phyloP scores from a whole-genome alignment of 495 filamentous ascomycete genomes.

The Neurospora sp. region DNA sequence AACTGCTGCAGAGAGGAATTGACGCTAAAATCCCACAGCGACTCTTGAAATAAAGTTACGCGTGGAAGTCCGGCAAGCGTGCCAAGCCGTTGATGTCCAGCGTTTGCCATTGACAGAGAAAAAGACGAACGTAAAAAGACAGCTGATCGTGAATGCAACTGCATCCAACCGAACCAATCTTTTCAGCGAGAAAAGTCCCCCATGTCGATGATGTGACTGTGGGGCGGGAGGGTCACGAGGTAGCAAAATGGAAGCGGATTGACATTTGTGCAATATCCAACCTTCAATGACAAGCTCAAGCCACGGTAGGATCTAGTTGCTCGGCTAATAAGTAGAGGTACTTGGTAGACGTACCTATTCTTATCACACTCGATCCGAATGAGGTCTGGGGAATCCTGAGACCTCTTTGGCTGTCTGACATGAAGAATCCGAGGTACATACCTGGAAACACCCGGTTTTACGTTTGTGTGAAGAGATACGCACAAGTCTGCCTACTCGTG shows the following conservation, averaged over 20 bases:
- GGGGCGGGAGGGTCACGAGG: background rate
- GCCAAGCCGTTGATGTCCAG: background rate
- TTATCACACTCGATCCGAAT: background rate
- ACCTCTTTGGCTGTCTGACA: background rate
- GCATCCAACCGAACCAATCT: background rate
- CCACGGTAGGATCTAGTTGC: background rate
- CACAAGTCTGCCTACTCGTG: background rate
- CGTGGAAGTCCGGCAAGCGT: background rate
- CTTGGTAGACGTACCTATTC: background rate
- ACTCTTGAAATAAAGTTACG: background rate
- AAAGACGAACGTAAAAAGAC: background rate
- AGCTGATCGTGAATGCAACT: background rate
- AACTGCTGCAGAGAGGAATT: background rate
- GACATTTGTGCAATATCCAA: background rate
- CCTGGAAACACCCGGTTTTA: background rate
- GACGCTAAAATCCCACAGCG: background rate
- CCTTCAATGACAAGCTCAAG: background rate
- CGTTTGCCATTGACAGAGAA: background rate
- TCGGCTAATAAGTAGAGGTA: background rate
- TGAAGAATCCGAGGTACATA: background rate
- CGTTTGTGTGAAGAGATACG: background rate
- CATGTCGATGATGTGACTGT: background rate
- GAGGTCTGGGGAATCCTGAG: background rate
- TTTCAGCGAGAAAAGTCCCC: background rate
- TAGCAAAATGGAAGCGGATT: background rate